Conservation (phyloP, 306 rosid species). For the Lathyrus aphaca region DNA sequence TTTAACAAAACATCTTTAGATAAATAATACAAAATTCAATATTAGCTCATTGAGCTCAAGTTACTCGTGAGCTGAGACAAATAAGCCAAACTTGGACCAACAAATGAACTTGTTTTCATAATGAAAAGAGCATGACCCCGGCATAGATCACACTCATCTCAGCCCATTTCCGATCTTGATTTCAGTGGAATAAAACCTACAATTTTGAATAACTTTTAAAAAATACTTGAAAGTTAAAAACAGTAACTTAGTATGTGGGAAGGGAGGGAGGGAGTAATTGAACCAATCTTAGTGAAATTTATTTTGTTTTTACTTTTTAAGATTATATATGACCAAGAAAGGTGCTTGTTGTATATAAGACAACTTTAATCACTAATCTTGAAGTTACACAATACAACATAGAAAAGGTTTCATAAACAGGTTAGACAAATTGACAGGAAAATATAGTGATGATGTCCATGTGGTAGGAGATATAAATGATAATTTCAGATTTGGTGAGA, state of each 20-base stretch:
- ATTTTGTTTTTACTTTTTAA: slow-evolving; percentile 10
- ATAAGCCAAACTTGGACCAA: slow-evolving; percentile 1
- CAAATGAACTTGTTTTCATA: slow-evolving; percentile 8
- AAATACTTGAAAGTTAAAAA: neutral
- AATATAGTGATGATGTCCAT: slow-evolving; percentile 16
- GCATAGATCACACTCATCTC: slow-evolving; percentile 10
- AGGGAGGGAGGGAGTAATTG: slow-evolving; percentile 14
- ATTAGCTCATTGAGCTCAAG: slow-evolving; percentile 4
- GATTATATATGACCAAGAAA: slow-evolving; percentile 6
- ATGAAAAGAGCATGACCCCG: slow-evolving; percentile 1
- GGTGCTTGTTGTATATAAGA: slow-evolving; percentile 5
- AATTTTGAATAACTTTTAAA: slow-evolving; percentile 3
- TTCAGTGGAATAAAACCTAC: slow-evolving; percentile 4
- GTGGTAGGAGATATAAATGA: slow-evolving; percentile 23
- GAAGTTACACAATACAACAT: neutral
- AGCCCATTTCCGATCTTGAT: neutral
- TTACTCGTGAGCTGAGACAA: neutral
- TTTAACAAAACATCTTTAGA: neutral
- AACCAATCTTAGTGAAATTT: slow-evolving; percentile 8
- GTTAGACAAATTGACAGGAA: slow-evolving; percentile 1
- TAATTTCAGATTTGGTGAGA: slow-evolving; percentile 14
- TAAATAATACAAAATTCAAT: neutral
- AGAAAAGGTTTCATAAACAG: slow-evolving; percentile 16
- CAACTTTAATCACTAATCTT: neutral
- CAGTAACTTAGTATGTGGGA: neutral